Base-by-base conservation (phyloP, 1,139 yeast genomes). In the Pichia sp. region DNA sequence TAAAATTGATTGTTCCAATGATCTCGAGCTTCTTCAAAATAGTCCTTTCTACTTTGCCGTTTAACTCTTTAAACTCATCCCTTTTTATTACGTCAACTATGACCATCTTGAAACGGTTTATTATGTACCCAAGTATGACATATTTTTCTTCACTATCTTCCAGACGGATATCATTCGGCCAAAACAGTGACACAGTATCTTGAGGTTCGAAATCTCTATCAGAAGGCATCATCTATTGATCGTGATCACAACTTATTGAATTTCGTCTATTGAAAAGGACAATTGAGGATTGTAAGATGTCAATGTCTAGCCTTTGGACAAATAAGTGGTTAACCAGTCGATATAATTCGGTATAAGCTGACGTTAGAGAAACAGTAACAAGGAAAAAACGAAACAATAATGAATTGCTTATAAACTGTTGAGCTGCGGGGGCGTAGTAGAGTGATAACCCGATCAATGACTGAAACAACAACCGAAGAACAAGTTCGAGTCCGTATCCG, bases 111-210 rank as follows among this genome's bases (percentile, higher is more conserved):
- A 34, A 45, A 3, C 43, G 44, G 30, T 58, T 51, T 8, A 66
- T 54, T 45, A 47, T 56, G 53, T 67, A 65, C 1, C 72, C 71
- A 7, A 67, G 49, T 2, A 67, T 56, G 15, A 63, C 51, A 15
- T 58, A 54, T 13, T 59, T 53, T 29, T 56, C 53, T 6, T 30
- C 43, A 4, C 16, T 13, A 8, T 52, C 42, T 3, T 54, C 46
- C 5, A 53, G 34, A 8, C 40, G 45, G 13, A 67, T 45, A 54
- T 68, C 70, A n/a, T 56, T 52, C 10, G 72, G 71, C 70, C 70
- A 67, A 45, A 64, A 67, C 1, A 64, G 36, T 13, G 64, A 57
- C 4, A 45, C 47, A 23, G 23, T 15, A 30, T 23, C 26, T 44
- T 4, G 10, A 10, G 32, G 11, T 26, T 29, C 36, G 19, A 13